Evolutionary conservation across 306 rosid genomes (phyloP).

Genomic region (Psophocarpus tetragonolobus): DNA sequence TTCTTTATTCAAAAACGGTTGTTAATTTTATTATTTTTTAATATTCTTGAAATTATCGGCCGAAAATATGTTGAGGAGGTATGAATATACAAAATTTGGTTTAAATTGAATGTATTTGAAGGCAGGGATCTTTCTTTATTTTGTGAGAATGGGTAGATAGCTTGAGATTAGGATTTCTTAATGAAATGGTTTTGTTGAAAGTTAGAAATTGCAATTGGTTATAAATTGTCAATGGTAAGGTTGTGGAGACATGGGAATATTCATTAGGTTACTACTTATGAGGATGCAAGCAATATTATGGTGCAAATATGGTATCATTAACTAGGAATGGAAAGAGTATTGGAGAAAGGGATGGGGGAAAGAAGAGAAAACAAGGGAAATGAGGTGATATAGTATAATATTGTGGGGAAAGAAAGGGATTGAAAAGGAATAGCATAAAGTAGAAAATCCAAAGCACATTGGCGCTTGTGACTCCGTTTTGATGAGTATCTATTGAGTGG

Average conservation of each 20-base stretch:
- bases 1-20: not conserved
- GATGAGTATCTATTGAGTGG: constrained; percentile 34
- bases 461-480: constrained; percentile 11
- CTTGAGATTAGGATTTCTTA: not conserved
- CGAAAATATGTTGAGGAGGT: not conserved
- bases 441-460: constrained; percentile 14
- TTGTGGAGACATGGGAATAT: not conserved
- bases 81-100: not conserved
- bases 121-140: not conserved
- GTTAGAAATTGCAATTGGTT: not conserved
- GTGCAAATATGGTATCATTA: not conserved
- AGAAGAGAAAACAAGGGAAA: not conserved
- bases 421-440: constrained; percentile 30
- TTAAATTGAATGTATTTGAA: not conserved
- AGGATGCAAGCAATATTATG: constrained; percentile 21
- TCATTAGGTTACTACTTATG: constrained; percentile 23
- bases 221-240: not conserved
- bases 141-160: not conserved
- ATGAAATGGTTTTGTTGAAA: not conserved
- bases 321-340: not conserved
- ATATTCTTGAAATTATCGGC: not conserved
- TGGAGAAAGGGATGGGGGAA: not conserved
- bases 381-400: not conserved
- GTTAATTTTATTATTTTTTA: not conserved
- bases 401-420: constrained; percentile 8